A percentile compares a stretch with the other conserved stretches of the same genome.
Conservation (phyloP, 805 yeast species). For the Cyberlindnera bimundalis region DNA sequence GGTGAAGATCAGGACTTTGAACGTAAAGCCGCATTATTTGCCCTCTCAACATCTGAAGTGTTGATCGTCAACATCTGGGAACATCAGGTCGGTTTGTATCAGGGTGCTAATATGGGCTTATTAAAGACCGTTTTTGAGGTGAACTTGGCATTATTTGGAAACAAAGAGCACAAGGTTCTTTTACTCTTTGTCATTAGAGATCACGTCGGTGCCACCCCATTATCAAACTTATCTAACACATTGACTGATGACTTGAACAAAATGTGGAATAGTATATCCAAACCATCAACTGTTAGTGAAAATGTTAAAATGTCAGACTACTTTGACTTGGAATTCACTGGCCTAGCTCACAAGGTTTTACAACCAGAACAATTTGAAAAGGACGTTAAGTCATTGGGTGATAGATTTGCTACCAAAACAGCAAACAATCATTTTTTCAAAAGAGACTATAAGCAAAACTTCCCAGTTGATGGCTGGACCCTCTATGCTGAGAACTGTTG, state of each 20-base stretch:
- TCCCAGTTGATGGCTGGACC: conserved; percentile 97
- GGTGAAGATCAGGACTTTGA: conserved; percentile 99
- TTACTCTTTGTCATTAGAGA: conserved; percentile 89
- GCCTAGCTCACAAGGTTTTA: conserved; percentile 81
- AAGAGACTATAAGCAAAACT: conserved; percentile 70
- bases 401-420: conserved; percentile 42
- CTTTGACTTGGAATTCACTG: conserved; percentile 79
- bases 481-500: conserved; percentile 87
- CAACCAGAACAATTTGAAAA: conserved; percentile 66
- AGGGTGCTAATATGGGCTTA: conserved; percentile 96
- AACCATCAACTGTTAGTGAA: conserved; percentile 58
- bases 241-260: conserved; percentile 65
- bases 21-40: conserved; percentile 92
- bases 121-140: conserved; percentile 96
- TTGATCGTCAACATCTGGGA: conserved; percentile 95
- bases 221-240: conserved; percentile 65
- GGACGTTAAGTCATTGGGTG: conserved; percentile 63
- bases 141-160: conserved; percentile 79
- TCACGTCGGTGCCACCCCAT: conserved; percentile 83
- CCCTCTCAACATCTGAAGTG: conserved; percentile 86
- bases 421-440: conserved; percentile 45
- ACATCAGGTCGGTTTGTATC: conserved; percentile 92
- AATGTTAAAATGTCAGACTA: conserved; percentile 63
- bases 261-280: conserved; percentile 75
- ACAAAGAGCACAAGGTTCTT: conserved; percentile 56